Percentiles rank a stretch among this genome's conserved stretches.
These are phyloP conservation scores for Hypoxylon sp. DNA, from an alignment of 2,329 filamentous ascomycete species.

Conservation along the genomic window DNA sequence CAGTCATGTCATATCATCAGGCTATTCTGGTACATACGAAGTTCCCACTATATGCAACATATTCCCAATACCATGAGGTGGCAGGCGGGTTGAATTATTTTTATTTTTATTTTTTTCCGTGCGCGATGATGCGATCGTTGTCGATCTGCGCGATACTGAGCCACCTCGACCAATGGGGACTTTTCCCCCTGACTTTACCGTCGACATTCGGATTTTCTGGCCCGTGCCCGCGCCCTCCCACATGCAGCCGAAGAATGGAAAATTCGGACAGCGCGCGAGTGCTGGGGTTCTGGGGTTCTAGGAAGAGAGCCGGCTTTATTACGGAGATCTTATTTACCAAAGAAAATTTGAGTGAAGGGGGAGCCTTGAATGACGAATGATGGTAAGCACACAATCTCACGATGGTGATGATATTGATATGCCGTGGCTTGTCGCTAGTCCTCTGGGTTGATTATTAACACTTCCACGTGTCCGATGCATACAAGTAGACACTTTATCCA, in stretches of 20 bases:
- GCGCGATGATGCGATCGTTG: slow-evolving; percentile 35
- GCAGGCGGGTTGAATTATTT: slow-evolving; percentile 4
- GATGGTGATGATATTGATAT: slow-evolving; percentile 14
- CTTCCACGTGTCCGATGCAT: slow-evolving; percentile 17
- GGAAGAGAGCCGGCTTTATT: slow-evolving; percentile 25
- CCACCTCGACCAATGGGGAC: slow-evolving; percentile 23
- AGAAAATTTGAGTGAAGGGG: slow-evolving; percentile 10
- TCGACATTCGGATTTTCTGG: slow-evolving; percentile 25
- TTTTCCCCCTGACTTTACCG: slow-evolving; percentile 26
- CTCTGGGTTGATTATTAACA: neutral
- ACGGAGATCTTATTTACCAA: slow-evolving; percentile 29
- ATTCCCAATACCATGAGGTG: slow-evolving; percentile 13
- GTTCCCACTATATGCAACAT: neutral
- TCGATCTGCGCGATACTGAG: slow-evolving; percentile 30
- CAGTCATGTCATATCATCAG: slow-evolving; percentile 21
- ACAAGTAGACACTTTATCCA: slow-evolving; percentile 23
- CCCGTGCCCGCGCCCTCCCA: slow-evolving; percentile 13
- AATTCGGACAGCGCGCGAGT: slow-evolving; percentile 17
- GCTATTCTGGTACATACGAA: slow-evolving; percentile 20
- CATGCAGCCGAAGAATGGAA: slow-evolving; percentile 28
- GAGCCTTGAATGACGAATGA: slow-evolving; percentile 8
- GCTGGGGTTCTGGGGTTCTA: slow-evolving; percentile 2
- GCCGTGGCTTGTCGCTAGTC: slow-evolving; percentile 8
- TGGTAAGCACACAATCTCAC: slow-evolving; percentile 16
- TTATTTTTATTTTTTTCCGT: slow-evolving; percentile 12